Base-by-base conservation (phyloP, 306 rosid genomes). In the Rubus parviflorus region DNA sequence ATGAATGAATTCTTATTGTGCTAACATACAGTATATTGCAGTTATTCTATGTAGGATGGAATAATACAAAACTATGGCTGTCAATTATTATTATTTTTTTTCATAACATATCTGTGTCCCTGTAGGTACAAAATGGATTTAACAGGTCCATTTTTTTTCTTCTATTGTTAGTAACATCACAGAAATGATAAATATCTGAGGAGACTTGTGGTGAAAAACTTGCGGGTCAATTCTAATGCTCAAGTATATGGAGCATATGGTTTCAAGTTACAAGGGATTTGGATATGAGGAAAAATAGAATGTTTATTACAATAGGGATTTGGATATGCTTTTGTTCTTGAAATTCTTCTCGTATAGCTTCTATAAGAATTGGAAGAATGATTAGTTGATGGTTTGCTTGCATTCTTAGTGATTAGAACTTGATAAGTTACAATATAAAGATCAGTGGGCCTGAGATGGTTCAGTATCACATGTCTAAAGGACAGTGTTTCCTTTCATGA, bases 371-470 rank as follows among this genome's bases (percentile, higher is more conserved):
- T 40, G 45, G 42, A 22, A 73, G 76, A 54, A 62, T 65, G 74
- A 81, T 83, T 83, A 70, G 43, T 65, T 71, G 83, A 80, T 78
- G 83, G 83, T 84, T 81, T 81, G 77, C 86, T 87, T 83, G 86
- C 20, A 58, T 77, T 82, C 74, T 75, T 85, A 52, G 73, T 61
- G n/a, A 81, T 81, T 80, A 62, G 71, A 77, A 77, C 30, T 25
- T 61, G 77, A 83, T 84, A 79, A 83, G 88, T 71, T 86, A 61
- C 47, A 46, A 70, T 22, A 75, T 72, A 84, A 42, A 76, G 54
- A 78, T 84, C 64, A 43, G 88, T 86, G 92, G 96, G 86, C 84
- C 97, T 69, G 68, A 70, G 69, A 71, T 70, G 86, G 88, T 86
- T 86, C 72, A n/a, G 37, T 68, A 53, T 84, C 93, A 87, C 95